phyloP scores from a whole-genome alignment of 352 stramenopile genomes.

The Paralagenidium karlingii region DNA sequence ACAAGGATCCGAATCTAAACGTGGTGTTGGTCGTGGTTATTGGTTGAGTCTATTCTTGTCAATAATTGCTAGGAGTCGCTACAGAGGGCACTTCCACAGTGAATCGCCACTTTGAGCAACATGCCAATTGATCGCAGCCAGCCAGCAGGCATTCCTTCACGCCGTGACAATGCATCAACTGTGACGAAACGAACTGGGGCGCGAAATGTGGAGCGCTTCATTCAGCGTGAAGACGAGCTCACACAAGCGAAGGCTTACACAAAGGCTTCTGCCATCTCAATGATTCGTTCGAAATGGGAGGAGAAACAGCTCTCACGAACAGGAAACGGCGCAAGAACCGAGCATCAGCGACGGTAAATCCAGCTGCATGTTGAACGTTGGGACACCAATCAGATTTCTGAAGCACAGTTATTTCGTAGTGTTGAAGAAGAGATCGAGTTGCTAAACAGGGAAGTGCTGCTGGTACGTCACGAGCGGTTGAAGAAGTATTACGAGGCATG shows the following conservation, averaged over 20 bases:
- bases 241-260: slow-evolving; percentile 45
- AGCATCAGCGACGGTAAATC: slow-evolving; percentile 44
- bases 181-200: no score
- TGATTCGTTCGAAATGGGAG: slow-evolving; percentile 51
- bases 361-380: not conserved
- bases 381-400: not conserved
- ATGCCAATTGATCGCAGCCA: slow-evolving; percentile 42
- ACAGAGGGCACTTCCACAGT: no score
- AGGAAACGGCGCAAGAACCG: slow-evolving; percentile 27
- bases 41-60: no score
- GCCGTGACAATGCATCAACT: slow-evolving; percentile 7
- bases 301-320: slow-evolving; percentile 55
- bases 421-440: slow-evolving; percentile 62
- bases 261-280: slow-evolving; percentile 26
- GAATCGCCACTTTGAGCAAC: no score
- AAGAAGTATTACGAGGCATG: slow-evolving; percentile 64
- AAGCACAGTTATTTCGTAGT: slow-evolving; percentile 9
- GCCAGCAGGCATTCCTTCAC: slow-evolving; percentile 32
- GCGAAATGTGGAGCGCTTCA: slow-evolving; percentile 66
- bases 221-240: slow-evolving; percentile 60
- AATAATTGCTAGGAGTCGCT: no score
- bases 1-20: no score
- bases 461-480: slow-evolving; percentile 46
- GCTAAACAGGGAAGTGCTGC: slow-evolving; percentile 56
- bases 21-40: no score